Conservation (phyloP, 2,329 filamentous ascomycete species). For the Neophaeococcomyces mojaviensis region DNA sequence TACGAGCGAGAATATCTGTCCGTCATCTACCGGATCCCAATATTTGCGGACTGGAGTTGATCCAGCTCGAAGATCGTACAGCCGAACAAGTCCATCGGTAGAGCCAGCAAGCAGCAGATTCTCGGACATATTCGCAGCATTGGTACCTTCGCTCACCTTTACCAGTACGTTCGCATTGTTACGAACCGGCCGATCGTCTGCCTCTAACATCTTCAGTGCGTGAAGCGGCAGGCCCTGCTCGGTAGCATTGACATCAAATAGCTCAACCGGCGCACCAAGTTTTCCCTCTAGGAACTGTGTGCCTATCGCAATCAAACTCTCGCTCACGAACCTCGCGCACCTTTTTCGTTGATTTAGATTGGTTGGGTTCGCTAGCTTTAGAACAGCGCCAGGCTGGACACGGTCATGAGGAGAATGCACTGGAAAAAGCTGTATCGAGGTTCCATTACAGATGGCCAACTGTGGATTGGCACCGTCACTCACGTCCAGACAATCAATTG, state of each 20-base stretch:
- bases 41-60: slow-evolving; percentile 43
- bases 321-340: slow-evolving; percentile 47
- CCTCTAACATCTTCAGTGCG: slow-evolving; percentile 18
- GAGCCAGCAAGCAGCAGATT: slow-evolving; percentile 54
- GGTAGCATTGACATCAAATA: slow-evolving; percentile 45
- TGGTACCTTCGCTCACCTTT: slow-evolving; percentile 26
- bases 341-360: slow-evolving; percentile 32
- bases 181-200: slow-evolving; percentile 23
- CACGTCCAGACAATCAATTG: slow-evolving; percentile 43
- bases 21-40: slow-evolving; percentile 50
- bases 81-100: slow-evolving; percentile 49
- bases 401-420: slow-evolving; percentile 26
- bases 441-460: slow-evolving; percentile 46
- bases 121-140: slow-evolving; percentile 30
- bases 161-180: slow-evolving; percentile 31
- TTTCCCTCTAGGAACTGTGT: slow-evolving; percentile 29
- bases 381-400: slow-evolving; percentile 29
- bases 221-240: slow-evolving; percentile 30
- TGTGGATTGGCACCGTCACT: slow-evolving; percentile 35
- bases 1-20: slow-evolving; percentile 52
- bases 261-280: slow-evolving; percentile 36
- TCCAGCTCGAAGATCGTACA: slow-evolving; percentile 54
- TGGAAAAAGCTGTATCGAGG: slow-evolving; percentile 41
- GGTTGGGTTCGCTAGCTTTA: slow-evolving; percentile 22
- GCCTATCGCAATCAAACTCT: slow-evolving; percentile 45